phyloP scores from a whole-genome alignment of 2,329 filamentous ascomycete genomes.

The Myriosclerotinia curreyana region DNA sequence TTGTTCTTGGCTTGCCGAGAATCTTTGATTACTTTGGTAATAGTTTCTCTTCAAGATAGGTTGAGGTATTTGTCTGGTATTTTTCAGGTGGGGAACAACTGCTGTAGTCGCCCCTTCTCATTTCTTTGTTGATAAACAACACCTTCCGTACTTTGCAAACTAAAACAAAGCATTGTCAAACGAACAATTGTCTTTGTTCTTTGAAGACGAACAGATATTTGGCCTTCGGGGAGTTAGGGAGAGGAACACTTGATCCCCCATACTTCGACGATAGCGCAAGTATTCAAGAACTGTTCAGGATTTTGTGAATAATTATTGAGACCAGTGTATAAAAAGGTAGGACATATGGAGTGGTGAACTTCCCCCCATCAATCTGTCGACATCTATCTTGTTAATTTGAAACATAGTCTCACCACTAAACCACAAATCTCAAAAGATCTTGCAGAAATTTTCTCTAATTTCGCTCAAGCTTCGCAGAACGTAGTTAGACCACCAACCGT shows the following conservation, averaged over 20 bases:
- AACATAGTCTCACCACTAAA: not conserved
- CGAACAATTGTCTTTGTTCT: not conserved
- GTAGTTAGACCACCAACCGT: not conserved
- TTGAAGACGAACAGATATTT: not conserved
- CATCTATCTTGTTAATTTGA: not conserved
- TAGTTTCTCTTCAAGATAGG: no score
- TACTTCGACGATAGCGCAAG: no score
- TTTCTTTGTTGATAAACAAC: not conserved
- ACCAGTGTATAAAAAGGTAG: not conserved
- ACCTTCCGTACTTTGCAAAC: not conserved
- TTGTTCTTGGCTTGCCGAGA: no score
- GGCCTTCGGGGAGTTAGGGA: no score
- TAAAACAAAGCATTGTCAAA: not conserved
- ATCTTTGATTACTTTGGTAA: no score
- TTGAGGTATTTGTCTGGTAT: no score
- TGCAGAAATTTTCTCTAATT: no score
- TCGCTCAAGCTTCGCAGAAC: not conserved
- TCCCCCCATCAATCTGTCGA: not conserved
- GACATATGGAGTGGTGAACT: not conserved
- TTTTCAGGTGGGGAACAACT: no score
- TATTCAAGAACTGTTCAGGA: not conserved
- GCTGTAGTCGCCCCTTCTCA: not conserved
- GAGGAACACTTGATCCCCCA: not conserved
- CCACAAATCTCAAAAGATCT: not conserved
- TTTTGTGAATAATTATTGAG: not conserved